phyloP scores from a whole-genome alignment of 164 flowering plant species.

The grape (Vitis vinifera) region DNA sequence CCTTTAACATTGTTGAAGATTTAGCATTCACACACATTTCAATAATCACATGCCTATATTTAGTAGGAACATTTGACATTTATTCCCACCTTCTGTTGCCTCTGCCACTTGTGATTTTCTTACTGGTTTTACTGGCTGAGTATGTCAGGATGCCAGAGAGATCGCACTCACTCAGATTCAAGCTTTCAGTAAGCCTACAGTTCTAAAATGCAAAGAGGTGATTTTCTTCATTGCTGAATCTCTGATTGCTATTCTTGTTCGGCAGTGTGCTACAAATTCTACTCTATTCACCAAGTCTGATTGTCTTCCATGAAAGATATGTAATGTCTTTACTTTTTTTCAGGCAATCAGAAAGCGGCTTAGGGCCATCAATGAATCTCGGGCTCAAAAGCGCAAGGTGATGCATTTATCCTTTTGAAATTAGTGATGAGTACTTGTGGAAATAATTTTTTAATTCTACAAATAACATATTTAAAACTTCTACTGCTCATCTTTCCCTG shows the following conservation, averaged over 20 bases:
- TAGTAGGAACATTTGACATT: too few relatives aligned
- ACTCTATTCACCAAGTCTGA: neutral
- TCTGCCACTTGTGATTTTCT: neutral
- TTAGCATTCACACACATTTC: neutral
- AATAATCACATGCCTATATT: too few relatives aligned
- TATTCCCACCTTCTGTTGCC: neutral
- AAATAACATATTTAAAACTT: neutral
- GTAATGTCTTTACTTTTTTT: constrained; percentile 6
- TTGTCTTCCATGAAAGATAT: neutral
- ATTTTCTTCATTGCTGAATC: constrained; percentile 9
- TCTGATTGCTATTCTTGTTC: neutral
- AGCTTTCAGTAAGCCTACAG: constrained; percentile 55
- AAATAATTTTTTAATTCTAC: too few relatives aligned
- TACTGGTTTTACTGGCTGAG: neutral
- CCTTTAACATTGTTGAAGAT: too few relatives aligned
- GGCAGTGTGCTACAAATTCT: neutral
- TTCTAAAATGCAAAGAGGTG: constrained; percentile 89
- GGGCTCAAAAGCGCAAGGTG: constrained; percentile 98
- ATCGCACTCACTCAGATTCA: constrained; percentile 59
- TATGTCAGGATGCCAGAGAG: constrained; percentile 81
- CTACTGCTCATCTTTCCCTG: neutral
- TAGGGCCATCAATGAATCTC: constrained; percentile 95
- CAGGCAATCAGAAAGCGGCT: constrained; percentile 82
- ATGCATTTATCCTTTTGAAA: constrained; percentile 10
- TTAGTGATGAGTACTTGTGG: neutral